phyloP scores from a whole-genome alignment of 2,329 filamentous ascomycete genomes.

The Colletotrichum australisinense region DNA sequence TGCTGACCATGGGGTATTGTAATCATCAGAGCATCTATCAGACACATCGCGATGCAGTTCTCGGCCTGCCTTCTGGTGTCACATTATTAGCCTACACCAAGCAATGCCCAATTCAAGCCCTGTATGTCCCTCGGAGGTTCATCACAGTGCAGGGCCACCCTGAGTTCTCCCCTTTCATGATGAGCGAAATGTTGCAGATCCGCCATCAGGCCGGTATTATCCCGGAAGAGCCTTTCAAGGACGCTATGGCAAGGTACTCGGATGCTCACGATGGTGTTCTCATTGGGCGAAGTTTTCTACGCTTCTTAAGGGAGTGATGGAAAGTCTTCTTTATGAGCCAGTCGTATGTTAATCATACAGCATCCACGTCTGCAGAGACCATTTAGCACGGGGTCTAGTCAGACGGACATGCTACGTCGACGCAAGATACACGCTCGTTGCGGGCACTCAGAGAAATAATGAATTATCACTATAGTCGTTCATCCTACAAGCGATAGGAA shows the following conservation, averaged over 20 bases:
- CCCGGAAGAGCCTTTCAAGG: neutral
- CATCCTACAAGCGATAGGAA: too few relatives aligned
- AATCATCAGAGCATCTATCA: neutral
- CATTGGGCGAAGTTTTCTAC: neutral
- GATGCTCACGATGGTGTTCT: neutral
- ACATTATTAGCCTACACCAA: neutral
- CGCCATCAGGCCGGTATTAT: neutral
- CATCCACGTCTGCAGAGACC: too few relatives aligned
- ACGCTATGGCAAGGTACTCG: neutral
- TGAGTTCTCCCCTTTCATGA: neutral
- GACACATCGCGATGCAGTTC: neutral
- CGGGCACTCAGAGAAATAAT: too few relatives aligned
- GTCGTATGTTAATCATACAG: neutral
- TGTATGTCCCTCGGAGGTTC: neutral
- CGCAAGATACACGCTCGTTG: too few relatives aligned
- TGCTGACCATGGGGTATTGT: neutral
- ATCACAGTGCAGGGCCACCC: neutral
- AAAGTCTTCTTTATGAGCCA: accelerated
- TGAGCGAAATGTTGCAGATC: neutral
- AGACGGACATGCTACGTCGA: too few relatives aligned
- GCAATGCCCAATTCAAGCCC: neutral
- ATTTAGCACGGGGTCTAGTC: too few relatives aligned
- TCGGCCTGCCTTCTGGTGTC: neutral
- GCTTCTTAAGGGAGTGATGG: neutral
- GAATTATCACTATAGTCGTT: too few relatives aligned